A percentile compares a stretch with the other conserved stretches of the same genome.
Evolutionary conservation across 306 rosid species (phyloP).

Genomic region (Lablab purpureus): DNA sequence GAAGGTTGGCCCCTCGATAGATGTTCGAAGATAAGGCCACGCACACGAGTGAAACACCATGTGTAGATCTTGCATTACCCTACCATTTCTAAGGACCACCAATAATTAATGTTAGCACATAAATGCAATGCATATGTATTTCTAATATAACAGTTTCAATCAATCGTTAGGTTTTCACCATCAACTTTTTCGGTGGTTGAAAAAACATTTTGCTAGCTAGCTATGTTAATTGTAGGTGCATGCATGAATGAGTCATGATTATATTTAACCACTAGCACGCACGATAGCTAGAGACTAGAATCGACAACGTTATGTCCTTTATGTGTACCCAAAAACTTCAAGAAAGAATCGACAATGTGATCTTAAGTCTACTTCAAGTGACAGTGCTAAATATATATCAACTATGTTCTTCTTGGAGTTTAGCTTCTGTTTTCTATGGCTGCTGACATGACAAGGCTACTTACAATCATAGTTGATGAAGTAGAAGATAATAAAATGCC

Average conservation of each 20-base stretch:
- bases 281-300: background rate
- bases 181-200: slow-evolving; percentile 12
- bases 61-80: slow-evolving; percentile 28
- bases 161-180: slow-evolving; percentile 18
- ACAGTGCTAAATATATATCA: slow-evolving; percentile 12
- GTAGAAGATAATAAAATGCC: background rate
- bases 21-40: slow-evolving; percentile 45
- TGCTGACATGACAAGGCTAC: background rate
- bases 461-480: background rate
- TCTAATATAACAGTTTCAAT: background rate
- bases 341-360: slow-evolving; percentile 11
- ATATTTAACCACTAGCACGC: slow-evolving; percentile 3
- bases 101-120: background rate
- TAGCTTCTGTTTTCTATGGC: background rate
- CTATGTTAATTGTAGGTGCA: background rate
- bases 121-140: background rate
- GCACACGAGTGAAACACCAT: slow-evolving; percentile 58
- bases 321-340: background rate
- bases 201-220: background rate
- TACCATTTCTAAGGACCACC: background rate
- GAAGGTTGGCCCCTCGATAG: slow-evolving; percentile 18
- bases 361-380: background rate
- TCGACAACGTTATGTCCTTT: slow-evolving; percentile 12
- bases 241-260: background rate
- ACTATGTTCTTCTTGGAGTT: slow-evolving; percentile 14